phyloP scores from a whole-genome alignment of 345 rosid genomes.

The Sisymbrium altissimum region DNA sequence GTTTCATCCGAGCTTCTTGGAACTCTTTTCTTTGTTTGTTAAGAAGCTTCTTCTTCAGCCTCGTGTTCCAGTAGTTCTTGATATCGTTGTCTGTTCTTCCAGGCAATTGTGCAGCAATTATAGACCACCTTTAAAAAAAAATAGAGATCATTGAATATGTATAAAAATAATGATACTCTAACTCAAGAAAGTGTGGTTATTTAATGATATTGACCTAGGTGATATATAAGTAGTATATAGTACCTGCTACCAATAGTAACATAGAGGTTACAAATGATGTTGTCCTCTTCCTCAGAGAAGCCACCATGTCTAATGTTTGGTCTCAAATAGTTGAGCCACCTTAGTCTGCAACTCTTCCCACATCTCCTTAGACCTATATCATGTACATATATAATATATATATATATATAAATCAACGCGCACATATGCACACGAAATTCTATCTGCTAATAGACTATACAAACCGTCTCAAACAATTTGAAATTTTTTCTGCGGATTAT shows the following conservation, averaged over 20 bases:
- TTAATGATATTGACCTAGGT: neutral
- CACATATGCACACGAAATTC: neutral
- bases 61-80: conserved; percentile 83
- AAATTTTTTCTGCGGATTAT: neutral
- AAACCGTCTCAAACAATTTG: neutral
- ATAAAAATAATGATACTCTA: neutral
- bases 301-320: conserved; percentile 74
- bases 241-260: conserved; percentile 66
- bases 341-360: conserved; percentile 76
- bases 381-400: neutral
- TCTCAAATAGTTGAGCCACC: conserved; percentile 83
- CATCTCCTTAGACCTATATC: conserved; percentile 58
- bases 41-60: conserved; percentile 69
- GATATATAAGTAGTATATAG: neutral
- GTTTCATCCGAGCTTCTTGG: conserved; percentile 46
- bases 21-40: conserved; percentile 59
- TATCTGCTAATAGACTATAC: neutral
- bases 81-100: conserved; percentile 84
- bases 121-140: conserved; percentile 58
- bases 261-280: conserved; percentile 53
- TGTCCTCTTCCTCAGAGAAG: conserved; percentile 66
- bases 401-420: neutral
- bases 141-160: neutral
- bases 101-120: conserved; percentile 77
- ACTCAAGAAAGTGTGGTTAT: conserved; percentile 7